A percentile compares a stretch with the other conserved stretches of the same genome.
phyloP scores from a whole-genome alignment of 2,329 filamentous ascomycete genomes.

The Nemania diffusa region DNA sequence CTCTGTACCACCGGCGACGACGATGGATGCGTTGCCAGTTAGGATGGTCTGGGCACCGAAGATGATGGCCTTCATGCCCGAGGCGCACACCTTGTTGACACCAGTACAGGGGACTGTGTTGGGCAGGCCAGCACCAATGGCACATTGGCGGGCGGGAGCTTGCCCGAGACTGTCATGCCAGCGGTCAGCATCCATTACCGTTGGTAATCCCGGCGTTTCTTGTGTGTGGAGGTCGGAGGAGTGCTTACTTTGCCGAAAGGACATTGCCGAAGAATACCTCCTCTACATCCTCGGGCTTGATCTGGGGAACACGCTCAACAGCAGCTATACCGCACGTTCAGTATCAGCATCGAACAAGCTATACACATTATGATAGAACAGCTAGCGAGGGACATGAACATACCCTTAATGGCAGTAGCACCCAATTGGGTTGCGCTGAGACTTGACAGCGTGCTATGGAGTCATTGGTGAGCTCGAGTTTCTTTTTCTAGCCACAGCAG shows the following conservation, averaged over 20 bases:
- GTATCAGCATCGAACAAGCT: slow-evolving; percentile 16
- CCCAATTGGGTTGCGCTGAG: slow-evolving; percentile 88
- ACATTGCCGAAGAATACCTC: slow-evolving; percentile 99
- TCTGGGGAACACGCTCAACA: slow-evolving; percentile 83
- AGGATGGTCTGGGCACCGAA: slow-evolving; percentile 97
- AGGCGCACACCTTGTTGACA: slow-evolving; percentile 99
- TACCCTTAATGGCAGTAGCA: slow-evolving; percentile 91
- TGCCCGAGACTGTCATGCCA: slow-evolving; percentile 78
- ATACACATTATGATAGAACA: background rate
- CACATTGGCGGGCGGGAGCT: slow-evolving; percentile 94
- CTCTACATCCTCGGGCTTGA: slow-evolving; percentile 90
- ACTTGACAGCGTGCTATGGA: slow-evolving; percentile 82
- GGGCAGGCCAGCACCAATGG: slow-evolving; percentile 85
- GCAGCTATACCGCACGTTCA: slow-evolving; percentile 63
- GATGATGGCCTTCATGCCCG: slow-evolving; percentile 91
- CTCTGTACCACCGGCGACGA: slow-evolving; percentile 94
- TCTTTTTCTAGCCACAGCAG: background rate
- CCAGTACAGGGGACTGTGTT: slow-evolving; percentile 87
- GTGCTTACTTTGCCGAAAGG: slow-evolving; percentile 84
- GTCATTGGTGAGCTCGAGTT: slow-evolving; percentile 36
- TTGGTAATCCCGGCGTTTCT: background rate
- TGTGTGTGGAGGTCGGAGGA: background rate
- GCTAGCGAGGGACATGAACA: slow-evolving; percentile 37
- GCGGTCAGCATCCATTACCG: slow-evolving; percentile 16
- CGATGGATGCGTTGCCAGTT: slow-evolving; percentile 89